Percentiles rank a stretch among this genome's conserved stretches.
These are phyloP conservation scores for Ajuga chamaepitys DNA, from an alignment of 257 asterid species.

Conservation along the genomic window DNA sequence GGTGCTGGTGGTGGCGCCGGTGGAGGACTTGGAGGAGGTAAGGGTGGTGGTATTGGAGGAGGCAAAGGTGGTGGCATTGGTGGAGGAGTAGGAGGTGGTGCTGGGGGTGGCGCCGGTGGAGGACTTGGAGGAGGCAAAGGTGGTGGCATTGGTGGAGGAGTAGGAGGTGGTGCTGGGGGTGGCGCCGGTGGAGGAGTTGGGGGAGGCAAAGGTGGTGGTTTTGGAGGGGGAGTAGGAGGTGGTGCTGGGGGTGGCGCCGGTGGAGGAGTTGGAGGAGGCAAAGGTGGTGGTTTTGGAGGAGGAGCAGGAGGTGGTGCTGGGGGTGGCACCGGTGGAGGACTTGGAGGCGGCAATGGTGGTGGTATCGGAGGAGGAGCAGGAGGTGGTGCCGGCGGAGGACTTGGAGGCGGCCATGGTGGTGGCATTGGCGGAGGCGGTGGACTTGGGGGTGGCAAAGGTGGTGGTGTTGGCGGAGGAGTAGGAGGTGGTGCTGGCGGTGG, in stretches of 20 bases:
- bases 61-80: slow-evolving; percentile 12
- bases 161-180: background rate
- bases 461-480: background rate
- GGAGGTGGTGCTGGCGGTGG: slow-evolving; percentile 12
- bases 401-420: slow-evolving; percentile 11
- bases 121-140: background rate
- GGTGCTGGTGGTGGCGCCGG: slow-evolving; percentile 14
- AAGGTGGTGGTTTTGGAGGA: background rate
- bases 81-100: slow-evolving; percentile 3
- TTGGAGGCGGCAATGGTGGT: slow-evolving; percentile 6
- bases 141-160: background rate
- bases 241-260: slow-evolving; percentile 7
- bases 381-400: slow-evolving; percentile 7
- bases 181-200: slow-evolving; percentile 5
- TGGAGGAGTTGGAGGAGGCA: background rate
- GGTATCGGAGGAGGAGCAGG: slow-evolving; percentile 7
- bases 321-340: slow-evolving; percentile 6
- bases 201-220: slow-evolving; percentile 11
- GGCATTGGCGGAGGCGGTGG: slow-evolving; percentile 13
- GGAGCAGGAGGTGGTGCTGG: background rate
- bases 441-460: background rate
- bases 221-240: slow-evolving; percentile 17
- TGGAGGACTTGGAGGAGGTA: background rate
- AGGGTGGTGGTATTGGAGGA: background rate
- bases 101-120: slow-evolving; percentile 3